phyloP scores from a whole-genome alignment of 140 eudicot genomes.

The Ambrosia hybrid region DNA sequence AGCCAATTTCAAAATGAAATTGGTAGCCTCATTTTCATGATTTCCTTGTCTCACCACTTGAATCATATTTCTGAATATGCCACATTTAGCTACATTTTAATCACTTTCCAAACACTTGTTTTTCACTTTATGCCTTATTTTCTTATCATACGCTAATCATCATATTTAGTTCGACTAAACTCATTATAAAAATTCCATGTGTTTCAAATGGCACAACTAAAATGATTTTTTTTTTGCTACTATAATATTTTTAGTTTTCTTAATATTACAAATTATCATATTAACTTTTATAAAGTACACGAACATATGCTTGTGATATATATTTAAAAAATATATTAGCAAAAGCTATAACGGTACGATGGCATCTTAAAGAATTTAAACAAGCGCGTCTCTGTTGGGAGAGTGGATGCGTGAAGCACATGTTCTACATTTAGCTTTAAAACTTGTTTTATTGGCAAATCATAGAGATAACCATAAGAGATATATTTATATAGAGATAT shows the following conservation, averaged over 20 bases:
- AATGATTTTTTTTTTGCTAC: neutral
- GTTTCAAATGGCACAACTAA: neutral
- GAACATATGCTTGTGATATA: no score
- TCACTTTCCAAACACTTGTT: constrained; percentile 23
- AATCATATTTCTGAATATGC: constrained; percentile 25
- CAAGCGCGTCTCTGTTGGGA: no score
- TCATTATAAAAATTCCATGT: neutral
- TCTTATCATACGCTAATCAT: constrained; percentile 22
- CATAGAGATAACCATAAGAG: no score
- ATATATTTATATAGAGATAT: no score
- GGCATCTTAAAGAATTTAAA: no score
- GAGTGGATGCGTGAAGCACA: no score
- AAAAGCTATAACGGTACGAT: no score
- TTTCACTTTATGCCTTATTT: constrained; percentile 17
- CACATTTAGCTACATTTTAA: constrained; percentile 21
- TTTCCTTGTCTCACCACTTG: constrained; percentile 31
- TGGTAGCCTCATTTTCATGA: constrained; percentile 28
- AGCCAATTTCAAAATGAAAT: constrained; percentile 26
- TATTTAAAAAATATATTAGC: no score
- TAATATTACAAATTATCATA: neutral
- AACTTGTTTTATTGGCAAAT: no score
- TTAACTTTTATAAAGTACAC: neutral
- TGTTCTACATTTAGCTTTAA: no score
- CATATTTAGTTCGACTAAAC: neutral
- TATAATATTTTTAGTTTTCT: neutral